Evolutionary conservation across 768 basidiomycete species (phyloP).

Genomic region (Trametes punicea): DNA sequence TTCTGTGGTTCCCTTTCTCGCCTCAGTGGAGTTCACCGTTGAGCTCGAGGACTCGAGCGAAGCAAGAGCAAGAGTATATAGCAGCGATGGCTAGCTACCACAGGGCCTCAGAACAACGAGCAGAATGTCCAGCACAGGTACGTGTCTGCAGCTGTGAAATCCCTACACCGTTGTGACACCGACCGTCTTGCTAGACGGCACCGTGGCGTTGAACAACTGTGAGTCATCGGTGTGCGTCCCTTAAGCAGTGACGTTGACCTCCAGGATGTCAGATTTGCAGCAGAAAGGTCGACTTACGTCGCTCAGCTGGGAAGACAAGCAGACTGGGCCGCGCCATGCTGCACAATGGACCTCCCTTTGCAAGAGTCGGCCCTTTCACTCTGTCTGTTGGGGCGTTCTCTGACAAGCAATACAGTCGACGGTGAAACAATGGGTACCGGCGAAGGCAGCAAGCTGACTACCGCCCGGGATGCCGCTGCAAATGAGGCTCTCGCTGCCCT

Average conservation of each 20-base stretch:
- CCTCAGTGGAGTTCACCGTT: neutral
- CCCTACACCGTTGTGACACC: neutral
- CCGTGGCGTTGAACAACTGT: slow-evolving; percentile 41
- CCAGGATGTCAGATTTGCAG: slow-evolving; percentile 49
- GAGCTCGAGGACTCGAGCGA: slow-evolving; percentile 5
- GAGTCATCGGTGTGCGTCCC: slow-evolving; percentile 9
- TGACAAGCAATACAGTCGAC: slow-evolving; percentile 39
- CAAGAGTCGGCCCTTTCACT: slow-evolving; percentile 44
- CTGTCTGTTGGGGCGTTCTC: neutral
- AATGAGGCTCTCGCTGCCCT: slow-evolving; percentile 10
- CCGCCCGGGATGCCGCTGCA: slow-evolving; percentile 23
- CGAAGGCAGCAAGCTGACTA: slow-evolving; percentile 47
- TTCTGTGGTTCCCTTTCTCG: slow-evolving; percentile 9
- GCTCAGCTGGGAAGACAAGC: slow-evolving; percentile 54
- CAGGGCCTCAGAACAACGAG: neutral
- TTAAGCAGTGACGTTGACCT: neutral
- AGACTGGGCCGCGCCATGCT: slow-evolving; percentile 41
- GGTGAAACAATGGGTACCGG: slow-evolving; percentile 48
- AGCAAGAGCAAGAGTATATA: slow-evolving; percentile 15
- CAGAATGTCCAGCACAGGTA: slow-evolving; percentile 11
- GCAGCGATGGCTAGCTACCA: neutral
- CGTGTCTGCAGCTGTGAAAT: neutral
- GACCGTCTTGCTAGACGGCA: slow-evolving; percentile 5
- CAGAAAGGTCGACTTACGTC: slow-evolving; percentile 37
- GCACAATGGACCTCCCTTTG: slow-evolving; percentile 56